phyloP scores from a whole-genome alignment of 148 eudicot species.

The Cornus suecica region DNA sequence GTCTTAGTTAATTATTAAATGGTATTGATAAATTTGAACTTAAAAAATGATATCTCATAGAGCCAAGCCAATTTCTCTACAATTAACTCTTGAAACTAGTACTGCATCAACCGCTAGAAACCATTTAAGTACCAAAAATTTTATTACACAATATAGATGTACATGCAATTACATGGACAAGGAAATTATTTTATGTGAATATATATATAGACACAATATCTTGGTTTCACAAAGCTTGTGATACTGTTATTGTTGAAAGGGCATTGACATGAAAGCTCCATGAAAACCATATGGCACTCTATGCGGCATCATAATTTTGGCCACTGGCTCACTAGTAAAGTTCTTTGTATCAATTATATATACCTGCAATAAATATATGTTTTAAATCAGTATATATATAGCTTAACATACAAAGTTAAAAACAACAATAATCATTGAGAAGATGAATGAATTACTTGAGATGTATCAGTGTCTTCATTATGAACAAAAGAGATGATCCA shows the following conservation, averaged over 20 bases:
- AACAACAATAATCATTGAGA: too few species aligned
- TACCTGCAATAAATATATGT: conserved; percentile 15
- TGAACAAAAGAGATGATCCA: conserved; percentile 36
- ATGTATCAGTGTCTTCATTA: conserved; percentile 23
- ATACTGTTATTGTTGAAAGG: background rate
- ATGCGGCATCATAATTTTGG: conserved; percentile 17
- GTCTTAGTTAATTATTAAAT: too few species aligned
- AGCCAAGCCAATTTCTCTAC: too few species aligned
- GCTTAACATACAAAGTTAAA: background rate
- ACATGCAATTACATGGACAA: background rate
- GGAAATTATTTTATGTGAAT: too few species aligned
- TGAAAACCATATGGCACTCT: conserved; percentile 43
- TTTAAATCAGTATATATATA: background rate
- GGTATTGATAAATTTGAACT: too few species aligned
- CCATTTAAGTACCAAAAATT: too few species aligned
- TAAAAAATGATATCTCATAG: too few species aligned
- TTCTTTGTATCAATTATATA: conserved; percentile 31
- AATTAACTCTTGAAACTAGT: too few species aligned
- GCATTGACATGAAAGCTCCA: conserved; percentile 21
- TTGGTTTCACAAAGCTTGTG: background rate
- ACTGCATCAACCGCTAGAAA: too few species aligned
- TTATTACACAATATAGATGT: too few species aligned
- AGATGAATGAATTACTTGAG: conserved; percentile 21
- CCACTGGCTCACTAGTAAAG: conserved; percentile 22
- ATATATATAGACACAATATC: background rate